Evolutionary conservation across 805 yeast species (phyloP).

Genomic region (Clavispora asparagi): DNA sequence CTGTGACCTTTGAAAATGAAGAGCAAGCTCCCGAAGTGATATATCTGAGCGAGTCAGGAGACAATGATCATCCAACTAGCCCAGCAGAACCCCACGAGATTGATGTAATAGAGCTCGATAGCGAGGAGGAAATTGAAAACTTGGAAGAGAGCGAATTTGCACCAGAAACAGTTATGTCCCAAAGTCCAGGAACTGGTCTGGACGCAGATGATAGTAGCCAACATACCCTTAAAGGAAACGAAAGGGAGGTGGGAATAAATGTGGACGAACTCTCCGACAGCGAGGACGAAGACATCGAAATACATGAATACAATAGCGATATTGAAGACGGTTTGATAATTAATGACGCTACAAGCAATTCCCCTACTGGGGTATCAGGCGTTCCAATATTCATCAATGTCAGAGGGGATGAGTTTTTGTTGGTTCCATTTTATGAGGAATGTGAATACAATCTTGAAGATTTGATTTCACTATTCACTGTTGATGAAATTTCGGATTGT

Average conservation of each 20-base stretch:
- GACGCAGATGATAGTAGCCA: not conserved
- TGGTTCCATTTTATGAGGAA: slow-evolving; percentile 17
- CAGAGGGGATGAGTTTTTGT: slow-evolving; percentile 22
- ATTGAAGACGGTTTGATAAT: not conserved
- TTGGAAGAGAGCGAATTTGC: slow-evolving; percentile 14
- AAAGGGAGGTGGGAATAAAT: slow-evolving; percentile 15
- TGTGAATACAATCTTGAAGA: slow-evolving; percentile 12
- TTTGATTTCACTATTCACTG: slow-evolving; percentile 24
- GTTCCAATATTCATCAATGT: slow-evolving; percentile 21
- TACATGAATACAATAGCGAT: slow-evolving; percentile 1
- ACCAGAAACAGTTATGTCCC: not conserved
- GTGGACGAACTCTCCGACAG: slow-evolving; percentile 13
- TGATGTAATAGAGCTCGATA: slow-evolving; percentile 13
- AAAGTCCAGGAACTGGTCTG: not conserved
- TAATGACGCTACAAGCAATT: no score
- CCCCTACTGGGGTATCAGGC: not conserved
- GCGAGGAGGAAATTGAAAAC: slow-evolving; percentile 24
- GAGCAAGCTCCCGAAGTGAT: not conserved
- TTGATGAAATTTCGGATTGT: slow-evolving; percentile 11
- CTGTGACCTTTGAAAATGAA: not conserved
- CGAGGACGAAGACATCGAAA: slow-evolving; percentile 6
- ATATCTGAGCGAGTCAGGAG: not conserved
- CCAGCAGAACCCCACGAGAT: not conserved
- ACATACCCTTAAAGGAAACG: not conserved
- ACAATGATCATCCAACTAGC: not conserved